Base-by-base conservation (phyloP, 495 filamentous ascomycete species). In the Cercophora newfieldiana region DNA sequence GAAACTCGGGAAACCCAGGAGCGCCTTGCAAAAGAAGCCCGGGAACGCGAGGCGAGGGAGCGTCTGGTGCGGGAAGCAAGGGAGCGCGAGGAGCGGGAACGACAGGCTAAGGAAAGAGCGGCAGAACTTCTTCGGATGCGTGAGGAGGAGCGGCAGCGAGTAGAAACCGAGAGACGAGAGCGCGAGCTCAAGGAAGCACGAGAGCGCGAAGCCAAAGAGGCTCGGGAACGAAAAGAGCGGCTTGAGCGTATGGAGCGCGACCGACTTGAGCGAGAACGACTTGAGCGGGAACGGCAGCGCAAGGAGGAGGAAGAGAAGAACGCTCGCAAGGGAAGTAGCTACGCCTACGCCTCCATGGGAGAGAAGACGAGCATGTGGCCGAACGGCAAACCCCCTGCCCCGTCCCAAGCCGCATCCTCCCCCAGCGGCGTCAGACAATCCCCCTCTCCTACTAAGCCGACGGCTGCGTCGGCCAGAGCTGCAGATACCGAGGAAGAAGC, bases 401-500 rank as follows among this genome's bases (percentile, higher is more conserved):
- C 47, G 3, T 31, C 47, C 30, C 71, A 64, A 67, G 72, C 72
- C 66, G 71, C 66, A 30, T 72, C 66, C 50, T 74, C 67, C 28
- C 64, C 67, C 48, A 48, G 25, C 8, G 51, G 54, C 18, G 44
- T 47, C 47, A 50, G 21, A 24, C 71, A 67, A 10, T 65, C 75
- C 6, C 54, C 75, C 12, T 69, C 74, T 21, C 64, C 75, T 21
- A 76, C 78, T 28, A 76, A 68, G 56, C 66, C 75, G 22, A n/a
- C 71, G 6, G 25, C 68, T 29, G 22, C 85, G 31, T 85, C 85
- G 18, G 86, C 89, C 49, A 85, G 82, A 64, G 80, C 83, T 25
- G 74, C 73, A 62, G 83, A 85, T n/a, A 86, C 86, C 19, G 87
- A 87, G 19, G 85, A 88, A 58, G 89, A 89, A 64, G 82, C 83